phyloP scores from a whole-genome alignment of 805 yeast species.

The Ogataea paraovalis region DNA sequence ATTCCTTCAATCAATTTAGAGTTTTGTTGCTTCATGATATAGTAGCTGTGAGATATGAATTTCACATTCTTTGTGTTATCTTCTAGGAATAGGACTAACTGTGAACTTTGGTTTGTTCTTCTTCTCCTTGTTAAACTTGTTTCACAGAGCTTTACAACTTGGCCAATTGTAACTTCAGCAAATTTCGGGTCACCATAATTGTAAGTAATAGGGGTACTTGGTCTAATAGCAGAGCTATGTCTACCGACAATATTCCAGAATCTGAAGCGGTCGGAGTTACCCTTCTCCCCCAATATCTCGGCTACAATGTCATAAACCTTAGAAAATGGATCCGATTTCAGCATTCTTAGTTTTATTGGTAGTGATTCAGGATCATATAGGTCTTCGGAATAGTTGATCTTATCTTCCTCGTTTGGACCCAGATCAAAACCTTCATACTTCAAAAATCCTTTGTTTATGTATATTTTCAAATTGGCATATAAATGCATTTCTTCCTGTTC shows the following conservation, averaged over 20 bases:
- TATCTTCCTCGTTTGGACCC: conserved; percentile 54
- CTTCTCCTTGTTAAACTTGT: conserved; percentile 22
- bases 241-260: conserved; percentile 66
- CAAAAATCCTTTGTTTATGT: conserved; percentile 49
- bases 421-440: conserved; percentile 72
- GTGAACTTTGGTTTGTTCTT: conserved; percentile 44
- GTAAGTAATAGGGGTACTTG: conserved; percentile 41
- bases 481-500: conserved; percentile 71
- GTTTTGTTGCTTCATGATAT: conserved; percentile 8
- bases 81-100: conserved; percentile 57
- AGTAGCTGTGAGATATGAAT: conserved; percentile 26
- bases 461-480: conserved; percentile 54
- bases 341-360: conserved; percentile 48
- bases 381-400: conserved; percentile 44
- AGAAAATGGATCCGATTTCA: conserved; percentile 51
- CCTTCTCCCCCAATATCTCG: conserved; percentile 33
- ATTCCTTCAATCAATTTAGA: conserved; percentile 4
- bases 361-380: conserved; percentile 43
- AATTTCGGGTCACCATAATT: conserved; percentile 22
- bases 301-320: conserved; percentile 50
- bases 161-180: conserved; percentile 42
- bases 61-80: conserved; percentile 44
- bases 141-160: conserved; percentile 41
- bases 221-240: conserved; percentile 66
- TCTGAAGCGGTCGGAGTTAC: conserved; percentile 38